Conservation (phyloP, 371 early-diverging fungal genomes). For the Entomophthora muscae region DNA sequence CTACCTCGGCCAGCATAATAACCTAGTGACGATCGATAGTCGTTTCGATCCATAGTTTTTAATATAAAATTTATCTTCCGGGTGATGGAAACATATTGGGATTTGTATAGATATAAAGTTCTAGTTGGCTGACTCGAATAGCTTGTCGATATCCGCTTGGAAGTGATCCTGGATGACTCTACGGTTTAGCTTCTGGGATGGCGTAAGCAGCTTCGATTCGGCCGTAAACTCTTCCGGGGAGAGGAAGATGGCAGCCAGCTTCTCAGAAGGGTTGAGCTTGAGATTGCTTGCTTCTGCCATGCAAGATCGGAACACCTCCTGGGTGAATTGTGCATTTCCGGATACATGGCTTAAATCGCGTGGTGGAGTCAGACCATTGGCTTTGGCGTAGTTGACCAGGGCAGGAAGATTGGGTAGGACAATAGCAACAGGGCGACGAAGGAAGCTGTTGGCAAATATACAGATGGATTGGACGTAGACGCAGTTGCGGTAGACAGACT, state of each 20-base stretch:
- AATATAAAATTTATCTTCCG: no score
- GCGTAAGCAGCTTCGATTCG: constrained; percentile 68
- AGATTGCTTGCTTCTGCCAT: constrained; percentile 27
- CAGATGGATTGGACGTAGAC: constrained; percentile 63
- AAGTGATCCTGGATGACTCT: constrained; percentile 45
- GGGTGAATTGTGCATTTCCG: constrained; percentile 19
- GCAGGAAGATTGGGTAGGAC: constrained; percentile 19
- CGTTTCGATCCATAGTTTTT: no score
- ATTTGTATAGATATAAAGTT: no score
- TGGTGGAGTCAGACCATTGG: constrained; percentile 11
- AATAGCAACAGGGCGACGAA: constrained; percentile 41
- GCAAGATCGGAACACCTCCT: constrained; percentile 23
- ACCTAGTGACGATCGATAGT: no score
- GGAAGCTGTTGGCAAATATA: constrained; percentile 63
- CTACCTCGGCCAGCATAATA: no score
- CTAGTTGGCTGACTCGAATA: neutral
- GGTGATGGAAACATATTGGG: no score
- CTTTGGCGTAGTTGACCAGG: constrained; percentile 16
- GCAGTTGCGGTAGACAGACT: constrained; percentile 73
- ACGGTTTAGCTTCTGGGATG: constrained; percentile 86
- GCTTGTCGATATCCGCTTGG: constrained; percentile 27
- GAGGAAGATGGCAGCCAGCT: constrained; percentile 45
- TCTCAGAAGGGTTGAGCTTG: constrained; percentile 52
- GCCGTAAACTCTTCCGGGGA: constrained; percentile 71
- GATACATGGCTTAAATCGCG: constrained; percentile 25